These are phyloP conservation scores for Peronospora tabacina DNA, from an alignment of 352 stramenopile species.

Conservation along the genomic window DNA sequence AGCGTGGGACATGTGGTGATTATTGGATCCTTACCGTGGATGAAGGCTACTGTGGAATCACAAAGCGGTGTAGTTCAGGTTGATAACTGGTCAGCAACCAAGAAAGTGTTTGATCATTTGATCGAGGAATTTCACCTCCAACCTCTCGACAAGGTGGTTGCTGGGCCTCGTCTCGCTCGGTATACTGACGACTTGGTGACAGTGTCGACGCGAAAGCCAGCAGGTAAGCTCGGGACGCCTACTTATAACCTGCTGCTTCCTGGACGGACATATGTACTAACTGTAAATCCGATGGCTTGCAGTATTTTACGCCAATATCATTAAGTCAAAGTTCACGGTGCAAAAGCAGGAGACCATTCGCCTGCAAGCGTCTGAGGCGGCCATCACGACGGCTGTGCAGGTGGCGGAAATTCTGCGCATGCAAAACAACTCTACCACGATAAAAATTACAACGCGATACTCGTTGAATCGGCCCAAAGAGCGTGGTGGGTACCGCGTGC, in stretches of 20 bases:
- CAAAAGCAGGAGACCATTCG: conserved; percentile 59
- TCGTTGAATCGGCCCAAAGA: conserved; percentile 46
- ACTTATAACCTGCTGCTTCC: neutral
- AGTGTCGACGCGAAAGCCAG: conserved; percentile 57
- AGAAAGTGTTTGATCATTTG: conserved; percentile 32
- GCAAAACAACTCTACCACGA: conserved; percentile 47
- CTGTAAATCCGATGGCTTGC: neutral
- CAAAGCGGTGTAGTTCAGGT: conserved; percentile 16
- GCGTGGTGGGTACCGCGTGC: conserved; percentile 48
- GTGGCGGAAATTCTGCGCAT: conserved; percentile 55
- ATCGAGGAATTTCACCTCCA: conserved; percentile 42
- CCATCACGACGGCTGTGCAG: conserved; percentile 71
- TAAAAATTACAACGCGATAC: conserved; percentile 70
- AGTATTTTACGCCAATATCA: conserved; percentile 79
- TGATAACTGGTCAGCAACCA: conserved; percentile 31
- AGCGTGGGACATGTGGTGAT: conserved; percentile 30
- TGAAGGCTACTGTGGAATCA: conserved; percentile 3
- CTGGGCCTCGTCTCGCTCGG: conserved; percentile 49
- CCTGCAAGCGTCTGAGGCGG: conserved; percentile 55
- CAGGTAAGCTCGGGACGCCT: conserved; percentile 27
- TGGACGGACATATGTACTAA: conserved; percentile 5
- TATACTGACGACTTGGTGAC: conserved; percentile 72
- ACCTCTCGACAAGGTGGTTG: conserved; percentile 32
- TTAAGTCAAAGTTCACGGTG: conserved; percentile 69
- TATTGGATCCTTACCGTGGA: conserved; percentile 55